Percentiles rank a stretch among this genome's conserved stretches.
Conservation (phyloP, 164 flowering plant genomes). For the Hamamelis virginiana region DNA sequence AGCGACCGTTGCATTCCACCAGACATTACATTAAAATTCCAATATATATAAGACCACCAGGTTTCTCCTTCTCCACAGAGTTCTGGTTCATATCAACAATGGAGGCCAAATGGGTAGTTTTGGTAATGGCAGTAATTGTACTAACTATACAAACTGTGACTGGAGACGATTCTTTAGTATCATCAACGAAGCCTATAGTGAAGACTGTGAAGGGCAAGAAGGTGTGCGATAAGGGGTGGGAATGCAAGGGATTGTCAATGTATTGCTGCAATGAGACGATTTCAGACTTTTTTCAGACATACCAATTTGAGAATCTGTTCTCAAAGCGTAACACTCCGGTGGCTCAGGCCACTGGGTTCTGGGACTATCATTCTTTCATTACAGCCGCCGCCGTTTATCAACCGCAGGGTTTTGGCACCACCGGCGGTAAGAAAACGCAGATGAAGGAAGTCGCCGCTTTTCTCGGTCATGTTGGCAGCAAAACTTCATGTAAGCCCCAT, state of each 20-base stretch:
- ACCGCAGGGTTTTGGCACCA: constrained; percentile 84
- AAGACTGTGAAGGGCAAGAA: constrained; percentile 53
- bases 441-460: constrained; percentile 89
- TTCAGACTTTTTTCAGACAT: constrained; percentile 64
- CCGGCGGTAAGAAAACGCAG: constrained; percentile 68
- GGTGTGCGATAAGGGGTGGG: constrained; percentile 72
- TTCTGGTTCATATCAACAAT: no score
- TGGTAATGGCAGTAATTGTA: background rate
- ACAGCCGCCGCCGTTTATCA: constrained; percentile 60
- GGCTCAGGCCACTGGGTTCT: constrained; percentile 84
- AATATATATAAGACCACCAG: no score
- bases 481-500: constrained; percentile 63
- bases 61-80: no score
- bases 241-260: constrained; percentile 45
- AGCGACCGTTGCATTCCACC: no score
- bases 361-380: constrained; percentile 83
- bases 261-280: constrained; percentile 84
- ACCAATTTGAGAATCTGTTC: constrained; percentile 87
- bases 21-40: no score
- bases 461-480: constrained; percentile 83
- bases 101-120: background rate
- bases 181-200: constrained; percentile 26
- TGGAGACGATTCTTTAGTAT: background rate
- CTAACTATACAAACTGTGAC: background rate
- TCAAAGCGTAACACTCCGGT: constrained; percentile 77